These are phyloP conservation scores for Colletotrichum noveboracense DNA, from an alignment of 2,329 filamentous ascomycete genomes.

Conservation along the genomic window DNA sequence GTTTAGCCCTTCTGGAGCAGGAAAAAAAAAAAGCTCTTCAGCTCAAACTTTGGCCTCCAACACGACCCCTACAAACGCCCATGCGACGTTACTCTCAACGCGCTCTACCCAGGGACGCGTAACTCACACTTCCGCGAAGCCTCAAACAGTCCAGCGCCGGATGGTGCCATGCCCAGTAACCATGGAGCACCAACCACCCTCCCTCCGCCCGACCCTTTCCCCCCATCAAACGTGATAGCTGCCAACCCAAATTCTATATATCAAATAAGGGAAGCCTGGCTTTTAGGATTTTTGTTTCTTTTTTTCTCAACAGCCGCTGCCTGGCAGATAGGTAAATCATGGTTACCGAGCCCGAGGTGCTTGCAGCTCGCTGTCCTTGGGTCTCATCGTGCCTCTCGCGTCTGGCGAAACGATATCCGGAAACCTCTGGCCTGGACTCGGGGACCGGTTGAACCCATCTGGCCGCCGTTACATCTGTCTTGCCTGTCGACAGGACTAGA, in stretches of 20 bases:
- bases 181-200: not conserved
- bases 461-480: constrained; percentile 11
- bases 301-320: not conserved
- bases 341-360: not conserved
- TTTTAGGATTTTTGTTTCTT: not conserved
- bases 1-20: not conserved
- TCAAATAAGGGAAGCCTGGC: not conserved
- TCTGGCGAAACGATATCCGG: not conserved
- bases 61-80: not conserved
- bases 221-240: constrained; percentile 8
- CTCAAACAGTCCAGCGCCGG: constrained; percentile 9
- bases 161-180: not conserved
- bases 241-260: constrained; percentile 9
- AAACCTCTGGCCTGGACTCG: not conserved
- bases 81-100: not conserved
- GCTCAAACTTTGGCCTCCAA: not conserved
- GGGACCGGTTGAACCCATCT: constrained; percentile 5
- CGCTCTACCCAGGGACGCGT: not conserved
- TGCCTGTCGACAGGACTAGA: constrained; percentile 1
- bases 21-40: not conserved
- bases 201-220: not conserved
- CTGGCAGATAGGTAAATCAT: not conserved
- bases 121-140: not conserved
- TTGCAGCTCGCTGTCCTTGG: not conserved
- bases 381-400: not conserved